Percentiles rank a stretch among this genome's conserved stretches.
These are phyloP conservation scores for Globisporangium polare DNA, from an alignment of 352 stramenopile species.

Conservation along the genomic window DNA sequence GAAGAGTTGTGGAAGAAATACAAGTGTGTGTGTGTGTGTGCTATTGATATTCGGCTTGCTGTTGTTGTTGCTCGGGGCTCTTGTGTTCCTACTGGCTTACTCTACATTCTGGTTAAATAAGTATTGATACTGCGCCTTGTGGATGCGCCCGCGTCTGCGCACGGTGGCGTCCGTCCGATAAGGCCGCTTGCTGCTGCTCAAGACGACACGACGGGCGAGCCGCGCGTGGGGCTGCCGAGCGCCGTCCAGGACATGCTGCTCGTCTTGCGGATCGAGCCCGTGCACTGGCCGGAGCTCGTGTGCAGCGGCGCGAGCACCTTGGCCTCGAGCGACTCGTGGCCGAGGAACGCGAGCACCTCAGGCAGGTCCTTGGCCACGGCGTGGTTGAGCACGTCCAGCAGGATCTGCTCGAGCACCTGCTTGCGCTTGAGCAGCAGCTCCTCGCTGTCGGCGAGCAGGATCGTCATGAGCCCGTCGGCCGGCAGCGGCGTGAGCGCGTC, in stretches of 20 bases:
- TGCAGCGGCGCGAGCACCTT: slow-evolving; percentile 43
- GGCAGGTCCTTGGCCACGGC: slow-evolving; percentile 57
- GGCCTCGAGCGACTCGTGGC: slow-evolving; percentile 43
- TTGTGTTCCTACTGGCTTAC: not conserved
- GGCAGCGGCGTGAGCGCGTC: slow-evolving; percentile 52
- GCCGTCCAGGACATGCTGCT: slow-evolving; percentile 59
- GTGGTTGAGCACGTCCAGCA: slow-evolving; percentile 56
- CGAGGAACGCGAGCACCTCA: slow-evolving; percentile 63
- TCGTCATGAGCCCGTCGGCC: slow-evolving; percentile 69
- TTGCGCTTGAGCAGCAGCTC: slow-evolving; percentile 58
- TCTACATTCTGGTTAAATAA: slow-evolving; percentile 9
- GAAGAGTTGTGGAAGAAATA: not conserved
- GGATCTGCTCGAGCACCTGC: slow-evolving; percentile 48
- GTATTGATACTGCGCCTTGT: not conserved
- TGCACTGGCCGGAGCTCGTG: slow-evolving; percentile 45
- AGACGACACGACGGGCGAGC: slow-evolving; percentile 14
- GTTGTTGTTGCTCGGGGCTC: not conserved
- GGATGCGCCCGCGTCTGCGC: not conserved
- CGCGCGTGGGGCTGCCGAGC: slow-evolving; percentile 18
- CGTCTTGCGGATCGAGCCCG: slow-evolving; percentile 70
- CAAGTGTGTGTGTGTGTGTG: not conserved
- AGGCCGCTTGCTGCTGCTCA: not conserved
- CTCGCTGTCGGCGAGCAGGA: slow-evolving; percentile 68
- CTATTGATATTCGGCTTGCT: not conserved
- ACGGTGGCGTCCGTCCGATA: not conserved